Percentiles rank a stretch among this genome's conserved stretches.
Evolutionary conservation across 2,329 filamentous ascomycete genomes (phyloP).

Genomic region (Herpotrichia juniperi): DNA sequence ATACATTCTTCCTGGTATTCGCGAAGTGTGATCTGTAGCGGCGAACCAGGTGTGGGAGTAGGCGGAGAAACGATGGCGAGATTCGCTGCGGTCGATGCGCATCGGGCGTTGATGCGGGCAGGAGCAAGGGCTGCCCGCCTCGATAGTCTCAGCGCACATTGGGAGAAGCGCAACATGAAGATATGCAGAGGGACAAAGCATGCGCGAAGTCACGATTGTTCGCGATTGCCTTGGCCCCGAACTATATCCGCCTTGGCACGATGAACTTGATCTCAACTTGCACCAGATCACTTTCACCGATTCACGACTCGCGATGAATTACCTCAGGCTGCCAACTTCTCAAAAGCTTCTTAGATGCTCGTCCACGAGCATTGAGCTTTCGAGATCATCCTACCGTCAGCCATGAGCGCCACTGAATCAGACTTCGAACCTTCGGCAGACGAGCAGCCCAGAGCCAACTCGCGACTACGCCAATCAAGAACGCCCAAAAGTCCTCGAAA

Average conservation of each 20-base stretch:
- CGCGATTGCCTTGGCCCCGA: conserved; percentile 5
- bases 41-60: conserved; percentile 14
- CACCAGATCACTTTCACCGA: background rate
- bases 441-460: background rate
- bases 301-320: conserved; percentile 20
- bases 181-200: conserved; percentile 7
- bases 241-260: conserved; percentile 14
- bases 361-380: background rate
- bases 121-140: conserved; percentile 16
- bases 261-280: background rate
- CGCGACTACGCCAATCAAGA: background rate
- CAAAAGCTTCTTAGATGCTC: background rate
- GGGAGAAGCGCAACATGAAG: conserved; percentile 39
- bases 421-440: conserved; percentile 17
- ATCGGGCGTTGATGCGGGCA: conserved; percentile 14
- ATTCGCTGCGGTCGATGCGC: conserved; percentile 21
- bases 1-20: conserved; percentile 94
- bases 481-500: conserved; percentile 27
- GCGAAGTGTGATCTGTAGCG: conserved; percentile 66
- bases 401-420: conserved; percentile 16
- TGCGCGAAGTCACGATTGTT: conserved; percentile 28
- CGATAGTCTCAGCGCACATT: conserved; percentile 36
- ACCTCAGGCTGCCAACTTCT: background rate
- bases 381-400: background rate
- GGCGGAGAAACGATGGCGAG: conserved; percentile 9